Conservation (phyloP, 192 early-diverging fungal species). For the Coemansia sp. region DNA sequence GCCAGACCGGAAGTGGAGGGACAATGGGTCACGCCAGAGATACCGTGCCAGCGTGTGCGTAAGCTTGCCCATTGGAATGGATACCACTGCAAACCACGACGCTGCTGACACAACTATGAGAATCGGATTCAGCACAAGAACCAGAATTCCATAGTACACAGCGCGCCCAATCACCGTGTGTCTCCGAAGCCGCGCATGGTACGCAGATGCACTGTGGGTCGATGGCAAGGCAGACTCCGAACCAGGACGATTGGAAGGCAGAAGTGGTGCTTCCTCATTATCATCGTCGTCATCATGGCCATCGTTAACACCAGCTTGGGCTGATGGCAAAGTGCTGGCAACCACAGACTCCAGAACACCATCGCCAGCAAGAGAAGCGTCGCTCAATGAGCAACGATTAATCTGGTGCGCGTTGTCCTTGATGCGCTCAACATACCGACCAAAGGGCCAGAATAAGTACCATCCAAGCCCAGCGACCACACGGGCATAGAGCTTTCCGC, state of each 20-base stretch:
- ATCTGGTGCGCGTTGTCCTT: constrained; percentile 36
- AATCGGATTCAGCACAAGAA: constrained; percentile 65
- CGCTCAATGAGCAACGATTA: constrained; percentile 22
- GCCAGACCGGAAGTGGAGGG: constrained; percentile 67
- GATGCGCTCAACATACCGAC: constrained; percentile 81
- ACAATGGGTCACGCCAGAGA: constrained; percentile 76
- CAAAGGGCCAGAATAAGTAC: constrained; percentile 98
- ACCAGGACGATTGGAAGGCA: not conserved
- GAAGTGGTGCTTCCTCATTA: constrained; percentile 46
- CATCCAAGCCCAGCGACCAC: constrained; percentile 74
- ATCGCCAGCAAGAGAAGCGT: constrained; percentile 22
- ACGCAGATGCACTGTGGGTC: not conserved
- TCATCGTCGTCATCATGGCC: constrained; percentile 30
- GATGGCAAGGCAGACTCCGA: not conserved
- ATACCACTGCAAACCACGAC: constrained; percentile 85
- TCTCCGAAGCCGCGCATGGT: constrained; percentile 16
- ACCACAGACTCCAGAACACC: constrained; percentile 36
- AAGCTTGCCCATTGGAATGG: constrained; percentile 95
- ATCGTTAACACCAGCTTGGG: constrained; percentile 9
- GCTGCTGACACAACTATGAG: constrained; percentile 72
- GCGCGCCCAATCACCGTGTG: constrained; percentile 39
- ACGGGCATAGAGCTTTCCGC: constrained; percentile 60
- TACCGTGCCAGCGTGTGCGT: constrained; percentile 78
- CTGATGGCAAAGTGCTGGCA: not conserved
- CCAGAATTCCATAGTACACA: constrained; percentile 28